Percentiles rank a stretch among this genome's conserved stretches.
Evolutionary conservation across 2,329 filamentous ascomycete genomes (phyloP).

Genomic region (Moelleriella libera): DNA sequence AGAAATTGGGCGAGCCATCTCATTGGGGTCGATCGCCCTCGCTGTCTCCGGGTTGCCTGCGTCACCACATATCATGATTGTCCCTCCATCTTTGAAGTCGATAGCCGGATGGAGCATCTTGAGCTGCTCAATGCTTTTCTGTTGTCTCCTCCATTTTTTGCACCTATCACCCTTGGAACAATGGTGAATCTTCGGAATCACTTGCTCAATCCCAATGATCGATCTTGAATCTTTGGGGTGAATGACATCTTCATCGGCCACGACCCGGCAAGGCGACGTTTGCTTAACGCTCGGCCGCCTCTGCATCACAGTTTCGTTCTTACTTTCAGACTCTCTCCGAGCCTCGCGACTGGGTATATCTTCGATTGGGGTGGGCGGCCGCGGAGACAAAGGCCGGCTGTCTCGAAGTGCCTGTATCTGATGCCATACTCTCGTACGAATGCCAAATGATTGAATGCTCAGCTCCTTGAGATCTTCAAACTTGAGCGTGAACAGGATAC

Average conservation of each 20-base stretch:
- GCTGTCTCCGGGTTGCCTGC: conserved; percentile 63
- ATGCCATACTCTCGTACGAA: conserved; percentile 67
- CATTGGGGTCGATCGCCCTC: conserved; percentile 37
- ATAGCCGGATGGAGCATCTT: conserved; percentile 60
- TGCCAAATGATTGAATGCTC: conserved; percentile 68
- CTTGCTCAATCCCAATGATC: conserved; percentile 82
- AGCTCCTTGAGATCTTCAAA: conserved; percentile 78
- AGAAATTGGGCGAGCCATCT: conserved; percentile 51
- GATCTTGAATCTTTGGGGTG: conserved; percentile 74
- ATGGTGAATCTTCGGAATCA: conserved; percentile 69
- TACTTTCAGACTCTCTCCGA: conserved; percentile 27
- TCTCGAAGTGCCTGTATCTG: conserved; percentile 59
- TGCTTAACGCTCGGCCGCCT: conserved; percentile 26
- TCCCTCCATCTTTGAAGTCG: conserved; percentile 39
- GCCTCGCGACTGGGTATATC: conserved; percentile 39
- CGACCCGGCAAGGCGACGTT: conserved; percentile 21
- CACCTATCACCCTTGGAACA: conserved; percentile 83
- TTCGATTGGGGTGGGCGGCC: conserved; percentile 46
- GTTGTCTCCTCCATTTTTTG: conserved; percentile 67
- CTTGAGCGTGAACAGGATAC: conserved; percentile 78
- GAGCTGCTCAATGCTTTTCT: conserved; percentile 61
- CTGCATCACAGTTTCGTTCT: conserved; percentile 18
- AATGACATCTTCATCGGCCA: conserved; percentile 49
- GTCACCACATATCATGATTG: conserved; percentile 65
- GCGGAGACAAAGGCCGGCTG: conserved; percentile 33